Conservation (phyloP, 345 rosid species). For the Syzygium jambos region DNA sequence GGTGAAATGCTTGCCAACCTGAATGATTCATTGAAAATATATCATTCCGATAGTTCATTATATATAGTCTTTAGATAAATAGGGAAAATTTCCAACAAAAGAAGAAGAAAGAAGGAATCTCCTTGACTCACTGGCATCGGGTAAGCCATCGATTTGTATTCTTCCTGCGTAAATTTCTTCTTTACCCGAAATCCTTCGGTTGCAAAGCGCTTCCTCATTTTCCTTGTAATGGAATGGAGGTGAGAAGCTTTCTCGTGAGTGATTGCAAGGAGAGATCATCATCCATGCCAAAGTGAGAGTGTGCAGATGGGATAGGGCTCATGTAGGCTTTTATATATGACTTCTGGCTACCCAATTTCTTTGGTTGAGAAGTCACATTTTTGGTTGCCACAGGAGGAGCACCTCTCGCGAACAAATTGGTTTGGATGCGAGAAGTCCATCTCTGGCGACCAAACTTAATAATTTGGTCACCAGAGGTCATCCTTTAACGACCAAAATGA, state of each 20-base stretch:
- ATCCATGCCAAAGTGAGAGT: not conserved
- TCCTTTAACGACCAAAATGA: not conserved
- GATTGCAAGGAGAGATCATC: not conserved
- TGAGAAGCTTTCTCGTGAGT: not conserved
- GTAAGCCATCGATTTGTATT: conserved; percentile 1
- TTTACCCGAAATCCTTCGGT: not conserved
- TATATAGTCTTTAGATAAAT: not conserved
- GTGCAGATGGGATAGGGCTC: not conserved
- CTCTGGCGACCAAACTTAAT: no score
- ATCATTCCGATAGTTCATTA: not conserved
- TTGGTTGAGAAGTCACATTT: no score
- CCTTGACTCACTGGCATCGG: not conserved
- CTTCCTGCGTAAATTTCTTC: not conserved
- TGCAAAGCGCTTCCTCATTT: conserved; percentile 18
- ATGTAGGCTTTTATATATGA: no score
- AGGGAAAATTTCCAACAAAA: not conserved
- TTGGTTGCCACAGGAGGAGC: no score
- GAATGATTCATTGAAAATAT: conserved; percentile 28
- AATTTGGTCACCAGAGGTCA: no score
- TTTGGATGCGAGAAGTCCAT: no score
- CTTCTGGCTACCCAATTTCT: no score
- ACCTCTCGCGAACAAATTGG: no score
- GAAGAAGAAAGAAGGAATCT: not conserved
- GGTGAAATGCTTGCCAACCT: conserved; percentile 31
- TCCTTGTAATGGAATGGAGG: conserved; percentile 13